Percentiles rank a stretch among this genome's conserved stretches.
These are phyloP conservation scores for Haplosporangium gracile DNA, from an alignment of 192 early-diverging fungal species.

Conservation along the genomic window DNA sequence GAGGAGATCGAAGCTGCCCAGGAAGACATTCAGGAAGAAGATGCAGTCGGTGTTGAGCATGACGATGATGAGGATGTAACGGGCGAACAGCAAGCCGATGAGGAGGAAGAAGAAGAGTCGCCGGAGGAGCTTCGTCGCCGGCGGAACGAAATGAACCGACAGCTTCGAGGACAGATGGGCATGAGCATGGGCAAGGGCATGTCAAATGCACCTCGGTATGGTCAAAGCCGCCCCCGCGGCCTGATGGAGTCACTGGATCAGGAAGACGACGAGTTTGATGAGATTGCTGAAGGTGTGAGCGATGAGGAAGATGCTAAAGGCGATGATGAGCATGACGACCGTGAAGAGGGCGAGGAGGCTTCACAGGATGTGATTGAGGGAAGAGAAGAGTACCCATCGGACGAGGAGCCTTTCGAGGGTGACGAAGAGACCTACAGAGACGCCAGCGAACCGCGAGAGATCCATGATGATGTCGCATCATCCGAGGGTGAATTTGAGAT, in stretches of 20 bases:
- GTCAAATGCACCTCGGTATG: not conserved
- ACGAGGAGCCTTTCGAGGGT: not conserved
- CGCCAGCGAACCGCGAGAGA: not conserved
- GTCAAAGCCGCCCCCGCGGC: not conserved
- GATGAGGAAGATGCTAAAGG: not conserved
- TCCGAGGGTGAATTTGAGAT: not conserved
- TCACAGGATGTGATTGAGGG: not conserved
- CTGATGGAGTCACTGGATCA: not conserved
- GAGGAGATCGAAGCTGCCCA: not conserved
- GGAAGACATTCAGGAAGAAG: slow-evolving; percentile 22
- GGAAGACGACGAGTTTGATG: not conserved
- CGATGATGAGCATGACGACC: not conserved
- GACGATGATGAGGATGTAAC: slow-evolving; percentile 16
- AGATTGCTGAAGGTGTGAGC: not conserved
- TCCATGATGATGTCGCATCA: not conserved
- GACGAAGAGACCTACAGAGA: not conserved
- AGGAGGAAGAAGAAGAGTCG: not conserved
- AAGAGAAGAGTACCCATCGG: not conserved
- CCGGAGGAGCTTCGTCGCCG: slow-evolving; percentile 5
- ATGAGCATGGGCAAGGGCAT: not conserved
- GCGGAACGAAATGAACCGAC: slow-evolving; percentile 5
- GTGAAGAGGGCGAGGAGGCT: not conserved
- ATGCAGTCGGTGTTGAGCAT: not conserved
- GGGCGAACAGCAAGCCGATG: not conserved
- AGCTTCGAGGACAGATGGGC: slow-evolving; percentile 8